A percentile compares a stretch with the other conserved stretches of the same genome.
These are phyloP conservation scores for Termitomyces sp. DNA, from an alignment of 768 basidiomycete species.

Conservation along the genomic window DNA sequence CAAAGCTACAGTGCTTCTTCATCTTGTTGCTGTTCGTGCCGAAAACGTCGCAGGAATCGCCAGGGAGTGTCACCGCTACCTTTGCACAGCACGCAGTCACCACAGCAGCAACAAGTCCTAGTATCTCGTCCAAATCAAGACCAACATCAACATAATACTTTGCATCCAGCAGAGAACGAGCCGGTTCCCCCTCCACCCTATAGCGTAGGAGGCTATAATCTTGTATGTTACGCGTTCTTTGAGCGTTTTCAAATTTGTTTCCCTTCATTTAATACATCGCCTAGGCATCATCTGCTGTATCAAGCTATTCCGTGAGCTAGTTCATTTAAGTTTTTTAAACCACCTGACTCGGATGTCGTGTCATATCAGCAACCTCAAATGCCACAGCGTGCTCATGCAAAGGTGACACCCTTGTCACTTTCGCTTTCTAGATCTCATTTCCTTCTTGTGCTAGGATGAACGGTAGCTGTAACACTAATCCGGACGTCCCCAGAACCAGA, in stretches of 20 bases:
- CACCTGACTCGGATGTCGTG: too few relatives aligned
- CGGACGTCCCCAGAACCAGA: too few relatives aligned
- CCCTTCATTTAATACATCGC: too few relatives aligned
- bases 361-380: not conserved
- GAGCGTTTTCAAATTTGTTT: not conserved
- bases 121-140: not conserved
- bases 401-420: not conserved
- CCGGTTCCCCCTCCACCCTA: not conserved
- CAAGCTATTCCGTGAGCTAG: not conserved
- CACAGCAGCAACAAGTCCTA: not conserved
- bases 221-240: not conserved
- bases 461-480: not conserved
- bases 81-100: not conserved
- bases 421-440: not conserved
- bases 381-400: not conserved
- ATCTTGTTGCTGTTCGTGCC: not conserved
- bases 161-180: not conserved
- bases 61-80: not conserved
- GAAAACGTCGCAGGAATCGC: not conserved
- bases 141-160: not conserved
- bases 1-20: not conserved
- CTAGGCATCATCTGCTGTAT: not conserved
- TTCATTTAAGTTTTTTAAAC: not conserved
- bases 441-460: not conserved
- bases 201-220: not conserved